Conservation (phyloP, 2,329 filamentous ascomycete genomes). For the Verticillium tricorpus region DNA sequence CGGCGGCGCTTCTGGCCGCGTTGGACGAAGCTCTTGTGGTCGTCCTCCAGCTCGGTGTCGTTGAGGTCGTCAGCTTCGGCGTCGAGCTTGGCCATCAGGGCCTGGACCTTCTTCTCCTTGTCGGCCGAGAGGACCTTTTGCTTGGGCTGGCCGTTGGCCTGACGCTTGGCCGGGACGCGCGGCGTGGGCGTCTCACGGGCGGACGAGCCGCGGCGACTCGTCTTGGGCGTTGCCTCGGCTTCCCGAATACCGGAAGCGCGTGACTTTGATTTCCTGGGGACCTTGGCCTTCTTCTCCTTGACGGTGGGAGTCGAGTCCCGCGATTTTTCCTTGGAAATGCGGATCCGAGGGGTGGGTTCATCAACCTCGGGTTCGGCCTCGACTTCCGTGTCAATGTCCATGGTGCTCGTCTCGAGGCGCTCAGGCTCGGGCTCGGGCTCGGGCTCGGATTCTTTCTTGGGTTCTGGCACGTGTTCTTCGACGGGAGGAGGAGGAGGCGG, state of each 20-base stretch:
- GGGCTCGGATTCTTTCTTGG: constrained; percentile 14
- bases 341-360: constrained; percentile 2
- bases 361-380: constrained; percentile 7
- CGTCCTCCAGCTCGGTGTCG: constrained; percentile 37
- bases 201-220: constrained; percentile 41
- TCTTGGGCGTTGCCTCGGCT: constrained; percentile 41
- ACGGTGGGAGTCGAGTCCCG: constrained; percentile 9
- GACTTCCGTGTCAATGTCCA: constrained; percentile 12
- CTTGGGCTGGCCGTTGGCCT: constrained; percentile 54
- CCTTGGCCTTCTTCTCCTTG: constrained; percentile 17
- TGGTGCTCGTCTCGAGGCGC: constrained; percentile 28
- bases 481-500: constrained; percentile 28
- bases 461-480: constrained; percentile 4
- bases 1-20: constrained; percentile 62
- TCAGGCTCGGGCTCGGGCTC: constrained; percentile 17
- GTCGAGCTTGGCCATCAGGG: constrained; percentile 43
- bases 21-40: constrained; percentile 46
- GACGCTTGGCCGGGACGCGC: constrained; percentile 51
- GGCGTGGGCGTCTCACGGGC: constrained; percentile 34
- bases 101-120: constrained; percentile 66
- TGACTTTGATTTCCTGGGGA: constrained; percentile 40
- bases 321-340: constrained; percentile 7
- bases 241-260: constrained; percentile 48
- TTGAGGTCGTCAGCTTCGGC: constrained; percentile 41
- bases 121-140: constrained; percentile 47